These are phyloP conservation scores for Lepidium africanum DNA, from an alignment of 345 rosid species.

Conservation along the genomic window DNA sequence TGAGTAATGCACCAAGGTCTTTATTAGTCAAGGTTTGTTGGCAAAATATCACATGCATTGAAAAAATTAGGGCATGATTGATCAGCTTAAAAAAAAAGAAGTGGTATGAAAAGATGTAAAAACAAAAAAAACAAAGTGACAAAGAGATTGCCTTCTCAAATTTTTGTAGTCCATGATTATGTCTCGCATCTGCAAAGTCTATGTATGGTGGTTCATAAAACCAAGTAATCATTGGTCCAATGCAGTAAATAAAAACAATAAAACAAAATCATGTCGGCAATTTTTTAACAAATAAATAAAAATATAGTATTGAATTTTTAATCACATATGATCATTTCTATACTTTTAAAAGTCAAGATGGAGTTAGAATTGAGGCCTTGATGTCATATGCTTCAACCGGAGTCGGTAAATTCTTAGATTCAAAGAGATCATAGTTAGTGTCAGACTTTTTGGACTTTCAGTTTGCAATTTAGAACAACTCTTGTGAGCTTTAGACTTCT, in stretches of 20 bases:
- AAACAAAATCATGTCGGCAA: neutral
- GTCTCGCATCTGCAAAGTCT: conserved; percentile 21
- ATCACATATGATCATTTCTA: neutral
- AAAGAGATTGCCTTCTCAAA: conserved; percentile 11
- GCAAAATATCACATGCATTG: conserved; percentile 24
- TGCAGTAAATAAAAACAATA: neutral
- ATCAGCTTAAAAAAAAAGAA: conserved; percentile 9
- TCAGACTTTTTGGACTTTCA: neutral
- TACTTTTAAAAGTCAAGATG: neutral
- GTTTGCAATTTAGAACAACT: neutral
- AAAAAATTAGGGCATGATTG: conserved; percentile 14
- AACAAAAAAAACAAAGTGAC: neutral
- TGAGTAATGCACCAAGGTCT: neutral
- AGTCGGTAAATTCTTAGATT: neutral
- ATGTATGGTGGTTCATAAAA: conserved; percentile 9
- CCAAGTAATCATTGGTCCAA: conserved; percentile 14
- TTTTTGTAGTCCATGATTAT: conserved; percentile 1
- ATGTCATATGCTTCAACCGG: neutral
- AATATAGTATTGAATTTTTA: neutral
- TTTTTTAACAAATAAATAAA: neutral
- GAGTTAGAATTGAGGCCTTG: neutral
- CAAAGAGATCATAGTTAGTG: neutral
- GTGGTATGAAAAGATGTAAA: conserved; percentile 8
- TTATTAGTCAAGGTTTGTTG: conserved; percentile 21
- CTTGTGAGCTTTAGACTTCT: neutral